Evolutionary conservation across 164 flowering plant genomes (phyloP).

Genomic region (Protea cynaroides): DNA sequence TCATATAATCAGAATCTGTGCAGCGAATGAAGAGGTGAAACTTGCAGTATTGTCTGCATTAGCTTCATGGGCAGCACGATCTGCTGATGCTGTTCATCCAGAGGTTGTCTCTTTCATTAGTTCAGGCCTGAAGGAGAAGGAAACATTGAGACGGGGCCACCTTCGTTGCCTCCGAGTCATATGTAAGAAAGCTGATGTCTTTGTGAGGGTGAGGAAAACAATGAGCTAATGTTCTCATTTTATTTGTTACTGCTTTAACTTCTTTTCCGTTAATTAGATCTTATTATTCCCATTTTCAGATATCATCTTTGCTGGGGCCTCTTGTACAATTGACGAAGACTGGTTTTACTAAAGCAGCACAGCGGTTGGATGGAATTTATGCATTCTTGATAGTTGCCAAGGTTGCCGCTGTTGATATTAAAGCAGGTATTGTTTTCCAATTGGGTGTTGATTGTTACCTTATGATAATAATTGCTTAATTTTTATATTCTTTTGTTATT

Average conservation of each 20-base stretch:
- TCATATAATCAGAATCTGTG: background rate
- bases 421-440: constrained; percentile 51
- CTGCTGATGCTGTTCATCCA: constrained; percentile 51
- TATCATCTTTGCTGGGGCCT: constrained; percentile 67
- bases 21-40: constrained; percentile 98
- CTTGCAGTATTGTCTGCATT: constrained; percentile 67
- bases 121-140: constrained; percentile 93
- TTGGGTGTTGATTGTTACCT: background rate
- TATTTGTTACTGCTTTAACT: background rate
- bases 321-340: constrained; percentile 84
- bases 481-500: background rate
- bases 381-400: constrained; percentile 61
- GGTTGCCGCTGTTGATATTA: constrained; percentile 72
- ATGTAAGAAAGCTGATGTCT: constrained; percentile 56
- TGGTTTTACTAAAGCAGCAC: constrained; percentile 86
- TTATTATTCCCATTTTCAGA: constrained; percentile 29
- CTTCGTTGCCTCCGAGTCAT: constrained; percentile 68
- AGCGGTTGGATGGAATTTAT: constrained; percentile 91
- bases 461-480: background rate
- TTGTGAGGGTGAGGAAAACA: constrained; percentile 35
- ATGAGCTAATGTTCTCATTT: background rate
- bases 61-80: constrained; percentile 67
- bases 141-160: constrained; percentile 80
- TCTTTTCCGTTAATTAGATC: constrained; percentile 1
- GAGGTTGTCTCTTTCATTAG: constrained; percentile 58